These are phyloP conservation scores for Spergularia bocconei DNA, from an alignment of 148 eudicot genomes.

Conservation along the genomic window DNA sequence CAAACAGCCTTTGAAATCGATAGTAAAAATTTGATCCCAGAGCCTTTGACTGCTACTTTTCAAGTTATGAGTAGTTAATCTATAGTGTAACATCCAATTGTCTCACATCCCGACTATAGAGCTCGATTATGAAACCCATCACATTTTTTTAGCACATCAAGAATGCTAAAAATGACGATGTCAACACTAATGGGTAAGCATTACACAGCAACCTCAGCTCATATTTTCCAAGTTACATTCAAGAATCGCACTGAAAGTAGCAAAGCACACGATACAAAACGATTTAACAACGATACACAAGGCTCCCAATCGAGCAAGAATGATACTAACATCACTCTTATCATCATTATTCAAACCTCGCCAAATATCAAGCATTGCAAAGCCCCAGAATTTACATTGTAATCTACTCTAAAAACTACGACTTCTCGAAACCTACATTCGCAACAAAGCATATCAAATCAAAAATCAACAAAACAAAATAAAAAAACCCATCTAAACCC, in stretches of 20 bases:
- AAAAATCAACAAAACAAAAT: neutral
- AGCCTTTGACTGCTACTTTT: neutral
- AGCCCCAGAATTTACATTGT: constrained; percentile 1
- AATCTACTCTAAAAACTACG: neutral
- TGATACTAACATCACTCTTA: neutral
- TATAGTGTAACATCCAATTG: neutral
- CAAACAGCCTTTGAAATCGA: neutral
- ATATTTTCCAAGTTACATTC: neutral
- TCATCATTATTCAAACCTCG: neutral
- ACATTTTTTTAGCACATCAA: neutral
- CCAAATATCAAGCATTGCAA: neutral
- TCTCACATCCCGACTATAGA: neutral
- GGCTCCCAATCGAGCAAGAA: neutral
- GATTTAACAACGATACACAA: neutral
- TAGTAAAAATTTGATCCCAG: neutral
- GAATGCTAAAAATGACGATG: neutral
- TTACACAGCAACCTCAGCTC: neutral
- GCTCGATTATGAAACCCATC: neutral
- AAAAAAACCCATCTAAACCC: neutral
- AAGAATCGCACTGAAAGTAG: neutral
- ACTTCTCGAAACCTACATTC: neutral
- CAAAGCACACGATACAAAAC: neutral
- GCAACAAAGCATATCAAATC: neutral
- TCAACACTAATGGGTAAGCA: neutral
- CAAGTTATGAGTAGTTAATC: neutral